phyloP scores from a whole-genome alignment of 1,284 basidiomycete species.

The Cryptococcus jaspeensis region DNA sequence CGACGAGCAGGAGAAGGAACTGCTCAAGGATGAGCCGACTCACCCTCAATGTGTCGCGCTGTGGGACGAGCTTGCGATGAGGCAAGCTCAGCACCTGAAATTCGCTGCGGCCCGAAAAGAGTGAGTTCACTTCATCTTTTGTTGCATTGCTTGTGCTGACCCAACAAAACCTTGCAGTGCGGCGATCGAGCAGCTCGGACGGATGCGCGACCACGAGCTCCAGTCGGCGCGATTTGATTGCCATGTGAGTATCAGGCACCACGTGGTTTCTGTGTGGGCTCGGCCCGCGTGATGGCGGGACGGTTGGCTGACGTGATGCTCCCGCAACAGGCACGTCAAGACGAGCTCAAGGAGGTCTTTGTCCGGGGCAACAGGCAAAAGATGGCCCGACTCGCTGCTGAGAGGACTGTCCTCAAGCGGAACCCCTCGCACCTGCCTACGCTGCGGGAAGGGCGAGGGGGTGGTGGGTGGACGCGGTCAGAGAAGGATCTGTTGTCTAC shows the following conservation, averaged over 20 bases:
- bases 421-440: constrained; percentile 26
- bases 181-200: constrained; percentile 9
- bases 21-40: constrained; percentile 16
- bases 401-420: constrained; percentile 25
- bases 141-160: too few species aligned
- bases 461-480: constrained; percentile 31
- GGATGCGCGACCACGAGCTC: constrained; percentile 20
- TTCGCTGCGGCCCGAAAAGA: constrained; percentile 19
- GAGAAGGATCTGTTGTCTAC: constrained; percentile 22
- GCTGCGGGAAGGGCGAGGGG: constrained; percentile 31
- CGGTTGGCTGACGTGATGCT: background rate
- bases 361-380: constrained; percentile 23
- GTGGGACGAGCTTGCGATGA: constrained; percentile 30
- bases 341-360: constrained; percentile 22
- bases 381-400: constrained; percentile 21
- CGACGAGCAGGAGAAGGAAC: constrained; percentile 29
- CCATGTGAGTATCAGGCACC: constrained; percentile 19
- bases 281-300: too few species aligned
- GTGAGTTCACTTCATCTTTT: constrained; percentile 12
- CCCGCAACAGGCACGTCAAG: constrained; percentile 20
- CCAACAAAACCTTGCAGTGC: constrained; percentile 1
- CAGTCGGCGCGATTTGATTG: constrained; percentile 10
- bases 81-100: constrained; percentile 18
- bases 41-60: constrained; percentile 32
- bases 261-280: background rate